Base-by-base conservation (phyloP, 2,329 filamentous ascomycete genomes). In the Ilyonectria robusta region DNA sequence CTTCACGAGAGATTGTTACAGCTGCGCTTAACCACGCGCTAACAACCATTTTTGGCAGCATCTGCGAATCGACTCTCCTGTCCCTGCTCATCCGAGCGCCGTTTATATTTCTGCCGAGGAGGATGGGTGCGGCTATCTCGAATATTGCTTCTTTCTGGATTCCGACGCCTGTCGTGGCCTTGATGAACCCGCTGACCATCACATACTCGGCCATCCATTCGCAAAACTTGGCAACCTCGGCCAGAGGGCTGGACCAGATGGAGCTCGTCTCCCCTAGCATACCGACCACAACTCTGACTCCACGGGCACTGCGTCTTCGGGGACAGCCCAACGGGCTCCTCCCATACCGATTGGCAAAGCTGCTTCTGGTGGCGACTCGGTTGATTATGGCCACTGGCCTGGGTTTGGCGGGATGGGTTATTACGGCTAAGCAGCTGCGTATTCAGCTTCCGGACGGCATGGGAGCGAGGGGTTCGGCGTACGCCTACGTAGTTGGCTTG, bases 131-230 rank as follows among this genome's bases (percentile, higher is more conserved):
- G 59, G 81, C 95, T 31, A 87, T 95, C 17, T 91, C 92, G 70
- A 88, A 94, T 68, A 89, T 93, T 71, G 91, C 91, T 50, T 94
- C 94, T 79, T 92, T 91, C 62, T 87, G 97, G 74, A 89, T 98
- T 11, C 95, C 96, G 5, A 93, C 94, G 2, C 93, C 94, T 0
- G 91, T 98, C 62, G 90, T 93, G 19, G 91, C 94, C 1, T 85
- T 98, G 68, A 97, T 94, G 6, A 97, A 98, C 76, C 95, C 96
- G 1, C 85, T 99, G 40, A 94, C 95, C 0, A 87, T 99, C 55
- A 98, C 95, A 1, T 98, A 97, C 78, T 92, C 93, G 6, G 94
- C 95, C 1, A 97, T 99, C 65, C 96, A 98, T 81, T 97, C 94
- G 6, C 91, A 97, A 73, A 91, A 93, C 11, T 86, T 99, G 42